A percentile compares a stretch with the other conserved stretches of the same genome.
Conservation (phyloP, 352 stramenopile genomes). For the Pythium coloratum region DNA sequence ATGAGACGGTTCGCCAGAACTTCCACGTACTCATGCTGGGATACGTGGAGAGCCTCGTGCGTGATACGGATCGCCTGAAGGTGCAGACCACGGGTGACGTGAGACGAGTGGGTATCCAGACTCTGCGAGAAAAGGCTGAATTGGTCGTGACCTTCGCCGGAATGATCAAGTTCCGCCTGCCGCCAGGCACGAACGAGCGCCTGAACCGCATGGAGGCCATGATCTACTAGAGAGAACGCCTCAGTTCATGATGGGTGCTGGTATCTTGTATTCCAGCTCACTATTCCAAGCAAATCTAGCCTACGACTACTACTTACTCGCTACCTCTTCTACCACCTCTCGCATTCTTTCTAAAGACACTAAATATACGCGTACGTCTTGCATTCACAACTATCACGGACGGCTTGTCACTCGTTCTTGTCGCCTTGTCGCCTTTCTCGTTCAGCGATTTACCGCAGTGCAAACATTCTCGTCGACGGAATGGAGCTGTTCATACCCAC, state of each 20-base stretch:
- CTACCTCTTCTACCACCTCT: neutral
- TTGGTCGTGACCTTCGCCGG: slow-evolving; percentile 83
- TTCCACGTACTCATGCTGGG: slow-evolving; percentile 84
- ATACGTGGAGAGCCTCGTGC: slow-evolving; percentile 87
- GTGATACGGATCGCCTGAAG: slow-evolving; percentile 79
- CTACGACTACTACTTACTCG: neutral
- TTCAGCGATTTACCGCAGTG: slow-evolving; percentile 19
- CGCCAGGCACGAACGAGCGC: slow-evolving; percentile 77
- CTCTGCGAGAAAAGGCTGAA: slow-evolving; percentile 76
- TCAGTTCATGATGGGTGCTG: neutral
- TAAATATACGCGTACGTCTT: slow-evolving; percentile 23
- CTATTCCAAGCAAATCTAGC: slow-evolving; percentile 2
- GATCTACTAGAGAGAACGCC: slow-evolving; percentile 63
- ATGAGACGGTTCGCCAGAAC: slow-evolving; percentile 81
- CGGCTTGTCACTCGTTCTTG: neutral
- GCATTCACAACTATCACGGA: neutral
- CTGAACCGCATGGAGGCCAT: slow-evolving; percentile 87
- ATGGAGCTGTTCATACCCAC: neutral
- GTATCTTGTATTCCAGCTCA: slow-evolving; percentile 5
- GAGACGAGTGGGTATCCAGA: slow-evolving; percentile 41
- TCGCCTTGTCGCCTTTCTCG: neutral
- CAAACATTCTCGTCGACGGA: slow-evolving; percentile 22
- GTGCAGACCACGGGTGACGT: slow-evolving; percentile 59
- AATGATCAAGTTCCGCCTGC: slow-evolving; percentile 89
- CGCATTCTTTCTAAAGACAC: slow-evolving; percentile 4